These are phyloP conservation scores for Teratosphaeriaceae sp. DNA, from an alignment of 2,329 filamentous ascomycete species.

Conservation along the genomic window DNA sequence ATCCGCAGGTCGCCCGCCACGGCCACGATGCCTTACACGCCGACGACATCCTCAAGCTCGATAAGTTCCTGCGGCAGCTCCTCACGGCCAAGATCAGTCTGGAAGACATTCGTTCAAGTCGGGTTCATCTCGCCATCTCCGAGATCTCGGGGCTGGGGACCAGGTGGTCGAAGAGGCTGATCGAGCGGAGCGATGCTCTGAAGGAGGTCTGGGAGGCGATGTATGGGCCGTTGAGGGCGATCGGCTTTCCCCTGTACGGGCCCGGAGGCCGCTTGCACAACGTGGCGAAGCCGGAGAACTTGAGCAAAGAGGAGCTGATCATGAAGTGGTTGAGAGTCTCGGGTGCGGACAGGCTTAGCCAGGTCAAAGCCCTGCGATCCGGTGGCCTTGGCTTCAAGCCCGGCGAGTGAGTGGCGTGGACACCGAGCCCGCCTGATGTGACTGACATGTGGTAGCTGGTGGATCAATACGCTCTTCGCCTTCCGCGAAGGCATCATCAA, in stretches of 20 bases:
- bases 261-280: conserved; percentile 38
- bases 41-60: conserved; percentile 39
- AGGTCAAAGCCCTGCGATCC: conserved; percentile 29
- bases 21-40: conserved; percentile 37
- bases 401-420: conserved; percentile 33
- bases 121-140: conserved; percentile 41
- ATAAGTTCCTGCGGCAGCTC: conserved; percentile 34
- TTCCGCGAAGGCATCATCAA: conserved; percentile 44
- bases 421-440: not conserved
- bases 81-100: conserved; percentile 24
- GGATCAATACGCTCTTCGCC: conserved; percentile 44
- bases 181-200: conserved; percentile 39
- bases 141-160: conserved; percentile 40
- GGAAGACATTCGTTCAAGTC: conserved; percentile 34
- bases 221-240: conserved; percentile 32
- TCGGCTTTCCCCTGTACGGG: conserved; percentile 37
- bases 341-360: conserved; percentile 11
- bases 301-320: conserved; percentile 32
- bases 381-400: conserved; percentile 41
- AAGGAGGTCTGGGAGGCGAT: conserved; percentile 32
- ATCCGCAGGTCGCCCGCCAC: conserved; percentile 39
- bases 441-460: conserved; percentile 35
- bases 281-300: conserved; percentile 32
- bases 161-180: conserved; percentile 40
- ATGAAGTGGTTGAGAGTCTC: conserved; percentile 28